Evolutionary conservation across 2,329 filamentous ascomycete genomes (phyloP), one percentile per base, ranked within the genome.

Genomic region (Colletotrichum cereale): DNA sequence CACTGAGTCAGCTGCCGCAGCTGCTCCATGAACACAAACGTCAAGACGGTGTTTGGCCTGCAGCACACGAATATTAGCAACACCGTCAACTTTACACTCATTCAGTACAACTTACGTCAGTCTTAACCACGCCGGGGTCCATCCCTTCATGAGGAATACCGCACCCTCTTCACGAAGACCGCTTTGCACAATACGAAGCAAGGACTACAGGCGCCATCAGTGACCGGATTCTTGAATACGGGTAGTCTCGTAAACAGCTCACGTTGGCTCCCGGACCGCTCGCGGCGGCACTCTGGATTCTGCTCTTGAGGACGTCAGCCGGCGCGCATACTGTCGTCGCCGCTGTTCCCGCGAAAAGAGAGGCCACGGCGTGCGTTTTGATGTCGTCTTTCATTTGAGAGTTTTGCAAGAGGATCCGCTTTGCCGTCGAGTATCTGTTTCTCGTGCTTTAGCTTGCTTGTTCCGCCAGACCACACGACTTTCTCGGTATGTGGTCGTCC

Each of bases 21-120:
- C 74, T 84, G 81, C 73, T 85, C 83, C 79, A 85, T 84, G 66
- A 85, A 84, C 0, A 85, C 79, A 73, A 84, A 85, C 0, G 82
- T 85, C 65, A 85, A 75, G n/a, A 85, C 79, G 1, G 83, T 85
- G 56, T 84, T 82, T 0, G 84, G 83, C 42, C 82, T 84, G 48
- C 2, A 38, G 16, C 21, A 26, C 8, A 73, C 78, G 57, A 76
- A 72, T 55, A 21, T 68, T 52, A 65, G 60, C 34, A 50, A 53
- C 52, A 14, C 16, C 14, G n/a, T 48, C 14, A 11, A 18, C 5
- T 8, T 47, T 38, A 29, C 78, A 80, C 70, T n/a, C 66, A 42
- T 56, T 55, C 36, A 24, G 40, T 18, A 16, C 53, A 24, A 63
- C 69, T 64, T 63, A 84, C 82, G 83, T 83, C 2, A 85, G 74